A percentile compares a stretch with the other conserved stretches of the same genome.
These are phyloP conservation scores for Rhodomyrtus psidioides DNA, from an alignment of 441 rosid genomes.

Conservation along the genomic window DNA sequence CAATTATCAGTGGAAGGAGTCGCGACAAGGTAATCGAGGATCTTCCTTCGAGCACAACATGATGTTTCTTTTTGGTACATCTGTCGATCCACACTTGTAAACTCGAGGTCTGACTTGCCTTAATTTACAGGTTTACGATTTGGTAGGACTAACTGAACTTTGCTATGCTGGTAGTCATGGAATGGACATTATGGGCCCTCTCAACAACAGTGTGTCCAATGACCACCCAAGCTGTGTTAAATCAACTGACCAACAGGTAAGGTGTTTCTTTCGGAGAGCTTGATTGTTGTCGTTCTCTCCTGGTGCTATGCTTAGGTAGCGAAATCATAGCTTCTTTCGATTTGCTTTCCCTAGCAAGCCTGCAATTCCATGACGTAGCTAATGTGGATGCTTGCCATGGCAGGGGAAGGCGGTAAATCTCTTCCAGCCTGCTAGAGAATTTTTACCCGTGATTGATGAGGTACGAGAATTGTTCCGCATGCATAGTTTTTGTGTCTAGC, in stretches of 20 bases:
- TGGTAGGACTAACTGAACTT: slow-evolving; percentile 92
- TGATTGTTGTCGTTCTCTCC: not conserved
- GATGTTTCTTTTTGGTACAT: not conserved
- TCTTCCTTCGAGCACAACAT: not conserved
- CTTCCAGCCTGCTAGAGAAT: slow-evolving; percentile 11
- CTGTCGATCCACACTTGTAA: not conserved
- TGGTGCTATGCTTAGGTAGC: not conserved
- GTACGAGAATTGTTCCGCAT: slow-evolving; percentile 12
- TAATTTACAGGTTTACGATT: slow-evolving; percentile 55
- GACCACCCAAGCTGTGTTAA: slow-evolving; percentile 39
- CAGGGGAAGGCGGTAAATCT: slow-evolving; percentile 5
- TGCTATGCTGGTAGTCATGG: slow-evolving; percentile 99
- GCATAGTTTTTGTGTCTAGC: not conserved
- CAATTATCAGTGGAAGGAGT: slow-evolving; percentile 94
- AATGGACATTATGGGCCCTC: slow-evolving; percentile 91
- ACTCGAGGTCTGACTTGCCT: not conserved
- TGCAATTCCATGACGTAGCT: not conserved
- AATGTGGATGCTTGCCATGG: not conserved
- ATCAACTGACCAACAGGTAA: slow-evolving; percentile 64
- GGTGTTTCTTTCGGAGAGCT: not conserved
- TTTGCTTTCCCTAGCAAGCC: not conserved
- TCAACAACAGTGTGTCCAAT: slow-evolving; percentile 23
- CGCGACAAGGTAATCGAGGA: slow-evolving; percentile 60
- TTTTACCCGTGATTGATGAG: slow-evolving; percentile 51
- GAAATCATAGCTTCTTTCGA: not conserved